A percentile compares a stretch with the other conserved stretches of the same genome.
Conservation (phyloP, 306 rosid species). For the Mucuna pruriens region DNA sequence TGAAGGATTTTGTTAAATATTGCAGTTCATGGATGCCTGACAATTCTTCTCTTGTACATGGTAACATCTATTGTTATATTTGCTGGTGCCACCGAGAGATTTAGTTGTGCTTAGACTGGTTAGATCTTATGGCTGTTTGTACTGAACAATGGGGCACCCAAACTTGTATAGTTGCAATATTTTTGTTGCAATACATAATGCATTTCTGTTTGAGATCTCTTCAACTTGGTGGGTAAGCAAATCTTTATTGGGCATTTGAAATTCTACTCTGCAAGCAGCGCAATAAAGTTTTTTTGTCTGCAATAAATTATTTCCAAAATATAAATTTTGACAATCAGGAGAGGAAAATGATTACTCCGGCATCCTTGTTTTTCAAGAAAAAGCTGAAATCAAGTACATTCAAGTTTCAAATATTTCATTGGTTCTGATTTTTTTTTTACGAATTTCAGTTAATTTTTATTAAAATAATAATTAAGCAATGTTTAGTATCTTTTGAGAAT, state of each 20-base stretch:
- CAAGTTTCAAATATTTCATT: too few relatives aligned
- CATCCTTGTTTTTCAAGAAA: too few relatives aligned
- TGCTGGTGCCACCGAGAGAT: slow-evolving; percentile 48
- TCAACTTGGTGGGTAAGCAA: not conserved
- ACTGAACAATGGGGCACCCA: slow-evolving; percentile 46
- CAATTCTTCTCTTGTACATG: slow-evolving; percentile 62
- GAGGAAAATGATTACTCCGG: not conserved
- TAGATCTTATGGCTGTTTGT: slow-evolving; percentile 40
- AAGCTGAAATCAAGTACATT: not conserved
- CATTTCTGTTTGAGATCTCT: slow-evolving; percentile 42
- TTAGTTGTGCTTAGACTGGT: slow-evolving; percentile 35
- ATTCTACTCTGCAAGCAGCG: not conserved
- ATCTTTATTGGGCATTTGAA: not conserved
- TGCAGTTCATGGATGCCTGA: slow-evolving; percentile 48
- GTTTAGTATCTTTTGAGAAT: too few relatives aligned
- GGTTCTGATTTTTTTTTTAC: too few relatives aligned
- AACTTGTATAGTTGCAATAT: slow-evolving; percentile 64
- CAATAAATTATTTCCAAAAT: not conserved
- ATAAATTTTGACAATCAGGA: not conserved
- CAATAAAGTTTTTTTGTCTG: too few relatives aligned
- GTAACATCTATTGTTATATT: slow-evolving; percentile 52
- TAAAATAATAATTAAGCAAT: too few relatives aligned
- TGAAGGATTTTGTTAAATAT: slow-evolving; percentile 31
- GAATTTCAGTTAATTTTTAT: too few relatives aligned
- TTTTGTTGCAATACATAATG: slow-evolving; percentile 47